Base-by-base conservation (phyloP, 1,284 basidiomycete species). In the Sanghuangporus weigelae region DNA sequence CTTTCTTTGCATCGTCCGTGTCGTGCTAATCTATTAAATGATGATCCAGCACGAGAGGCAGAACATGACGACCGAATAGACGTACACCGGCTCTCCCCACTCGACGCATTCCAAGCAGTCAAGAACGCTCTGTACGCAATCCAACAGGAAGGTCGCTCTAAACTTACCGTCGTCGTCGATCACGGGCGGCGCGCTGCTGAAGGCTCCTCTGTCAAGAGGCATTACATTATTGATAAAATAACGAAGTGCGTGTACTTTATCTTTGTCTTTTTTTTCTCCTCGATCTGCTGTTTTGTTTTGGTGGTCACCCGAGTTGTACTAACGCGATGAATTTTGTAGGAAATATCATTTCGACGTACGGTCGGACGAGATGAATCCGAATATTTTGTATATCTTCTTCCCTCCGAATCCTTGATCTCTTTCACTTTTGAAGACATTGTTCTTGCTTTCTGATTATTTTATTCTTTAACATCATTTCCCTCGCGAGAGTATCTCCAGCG, bases 141-240 rank as follows among this genome's bases (percentile, higher is more conserved):
- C 0, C 80, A 89, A 63, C 72, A 74, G 16, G 75, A 78, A 48
- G 84, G 84, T 1, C 76, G 81, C n/a, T 71, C 77, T 0, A 78
- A 83, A 63, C 73, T 96, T 39, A 78, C 82, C 14, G 83, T 95
- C 38, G 92, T 95, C 67, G 89, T 90, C 5, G 91, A 92, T 51
- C 86, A 85, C 68, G 92, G 92, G 1, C 79, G 86, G 26, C 92
- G 95, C 73, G 90, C 87, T 2, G 77, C 79, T 51, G 80, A 83
- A 59, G 84, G 86, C 62, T 78, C 85, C 35, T 85, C 90, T 11
- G 86, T 89, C 64, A 80, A 95, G 70, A 93, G 90, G 70, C 85
- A 81, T 83, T 62, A 57, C 7, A 63, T 63, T 35, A 56, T 58
- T 16, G 65, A 66, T 38, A 50, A 57, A 40, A 63, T 66, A 57